Evolutionary conservation across 1,284 basidiomycete genomes (phyloP).

Genomic region (Naganishia liquefaciens): DNA sequence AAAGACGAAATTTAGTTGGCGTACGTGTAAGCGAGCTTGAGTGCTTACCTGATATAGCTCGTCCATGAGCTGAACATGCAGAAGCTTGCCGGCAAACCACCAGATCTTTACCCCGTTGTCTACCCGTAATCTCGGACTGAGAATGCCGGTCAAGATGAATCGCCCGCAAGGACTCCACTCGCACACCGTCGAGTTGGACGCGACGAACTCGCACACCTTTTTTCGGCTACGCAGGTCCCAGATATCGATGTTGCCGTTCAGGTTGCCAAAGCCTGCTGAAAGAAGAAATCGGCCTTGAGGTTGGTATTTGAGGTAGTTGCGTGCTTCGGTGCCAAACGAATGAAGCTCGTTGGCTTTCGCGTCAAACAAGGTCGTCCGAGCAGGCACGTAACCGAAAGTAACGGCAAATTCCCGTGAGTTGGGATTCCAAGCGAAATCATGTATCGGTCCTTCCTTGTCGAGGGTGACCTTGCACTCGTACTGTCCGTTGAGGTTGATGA

Average conservation of each 20-base stretch:
- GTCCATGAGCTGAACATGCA: conserved; percentile 83
- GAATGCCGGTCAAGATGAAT: conserved; percentile 88
- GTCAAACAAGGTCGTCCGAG: conserved; percentile 88
- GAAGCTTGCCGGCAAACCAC: conserved; percentile 83
- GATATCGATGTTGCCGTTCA: conserved; percentile 89
- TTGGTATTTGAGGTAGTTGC: conserved; percentile 93
- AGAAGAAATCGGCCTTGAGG: conserved; percentile 87
- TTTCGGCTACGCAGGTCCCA: conserved; percentile 83
- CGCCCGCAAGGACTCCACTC: conserved; percentile 95
- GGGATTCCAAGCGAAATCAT: conserved; percentile 96
- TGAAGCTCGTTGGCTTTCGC: conserved; percentile 82
- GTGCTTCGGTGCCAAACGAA: conserved; percentile 84
- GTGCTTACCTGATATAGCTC: conserved; percentile 86
- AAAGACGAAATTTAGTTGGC: not conserved
- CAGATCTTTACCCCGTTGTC: conserved; percentile 97
- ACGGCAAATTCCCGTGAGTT: conserved; percentile 96
- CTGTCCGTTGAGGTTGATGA: conserved; percentile 90
- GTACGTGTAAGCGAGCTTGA: conserved; percentile 54
- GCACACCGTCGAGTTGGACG: conserved; percentile 87
- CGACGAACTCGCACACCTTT: conserved; percentile 73
- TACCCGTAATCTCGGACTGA: conserved; percentile 89
- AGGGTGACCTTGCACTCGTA: conserved; percentile 90
- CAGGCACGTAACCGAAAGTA: conserved; percentile 96
- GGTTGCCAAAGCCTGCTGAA: conserved; percentile 92
- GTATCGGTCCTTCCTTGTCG: conserved; percentile 94